Conservation (phyloP, 306 rosid genomes). For the Delonix regia region DNA sequence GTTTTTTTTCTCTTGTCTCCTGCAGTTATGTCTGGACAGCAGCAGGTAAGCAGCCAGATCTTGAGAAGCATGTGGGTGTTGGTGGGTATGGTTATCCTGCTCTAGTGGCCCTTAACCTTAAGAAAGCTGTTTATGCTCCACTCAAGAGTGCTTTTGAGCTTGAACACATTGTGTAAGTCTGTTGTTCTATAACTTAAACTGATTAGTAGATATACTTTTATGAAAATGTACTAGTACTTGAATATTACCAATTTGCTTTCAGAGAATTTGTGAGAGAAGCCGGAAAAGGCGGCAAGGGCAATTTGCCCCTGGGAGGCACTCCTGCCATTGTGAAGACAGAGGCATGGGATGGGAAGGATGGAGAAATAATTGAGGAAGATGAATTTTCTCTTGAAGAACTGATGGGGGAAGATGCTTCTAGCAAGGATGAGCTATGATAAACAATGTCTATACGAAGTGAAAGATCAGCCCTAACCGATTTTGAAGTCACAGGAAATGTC, state of each 20-base stretch:
- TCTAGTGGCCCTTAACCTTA: constrained; percentile 82
- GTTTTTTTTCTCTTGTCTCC: not conserved
- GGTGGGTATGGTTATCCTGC: constrained; percentile 99
- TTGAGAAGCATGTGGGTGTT: constrained; percentile 86
- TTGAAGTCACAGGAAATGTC: constrained; percentile 24
- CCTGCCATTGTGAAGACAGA: constrained; percentile 71
- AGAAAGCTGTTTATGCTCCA: constrained; percentile 92
- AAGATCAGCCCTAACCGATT: constrained; percentile 33
- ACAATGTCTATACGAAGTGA: not conserved
- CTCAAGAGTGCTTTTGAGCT: constrained; percentile 96
- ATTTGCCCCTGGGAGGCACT: constrained; percentile 68
- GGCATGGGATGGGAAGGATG: constrained; percentile 98
- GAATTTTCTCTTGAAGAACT: constrained; percentile 97
- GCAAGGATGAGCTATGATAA: constrained; percentile 69
- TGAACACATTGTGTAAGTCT: constrained; percentile 76
- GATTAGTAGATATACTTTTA: constrained; percentile 5
- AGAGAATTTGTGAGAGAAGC: constrained; percentile 92
- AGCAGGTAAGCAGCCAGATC: constrained; percentile 91
- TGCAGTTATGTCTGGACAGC: constrained; percentile 93
- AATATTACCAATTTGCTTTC: constrained; percentile 32
- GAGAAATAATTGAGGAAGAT: constrained; percentile 87
- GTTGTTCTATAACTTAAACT: constrained; percentile 5
- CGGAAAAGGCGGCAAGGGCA: constrained; percentile 92
- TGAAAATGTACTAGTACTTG: constrained; percentile 14
- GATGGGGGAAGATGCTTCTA: constrained; percentile 75